Conservation (phyloP, 805 yeast species). For the Priceomyces medius region DNA sequence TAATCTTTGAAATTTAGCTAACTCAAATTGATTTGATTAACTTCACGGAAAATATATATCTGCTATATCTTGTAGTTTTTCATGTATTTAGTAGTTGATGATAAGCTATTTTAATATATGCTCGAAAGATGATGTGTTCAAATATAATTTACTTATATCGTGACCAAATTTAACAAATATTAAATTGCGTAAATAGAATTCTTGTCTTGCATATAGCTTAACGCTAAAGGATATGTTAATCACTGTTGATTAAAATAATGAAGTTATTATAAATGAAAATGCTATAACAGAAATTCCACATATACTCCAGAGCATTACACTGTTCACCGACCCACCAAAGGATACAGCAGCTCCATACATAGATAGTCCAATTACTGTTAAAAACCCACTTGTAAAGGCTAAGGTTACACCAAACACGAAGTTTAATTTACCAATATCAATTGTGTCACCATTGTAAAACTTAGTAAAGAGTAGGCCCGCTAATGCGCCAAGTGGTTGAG, state of each 20-base stretch:
- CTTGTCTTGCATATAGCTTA: too few relatives aligned
- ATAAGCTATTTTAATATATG: background rate
- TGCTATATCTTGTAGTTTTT: conserved; percentile 6
- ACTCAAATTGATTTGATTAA: too few relatives aligned
- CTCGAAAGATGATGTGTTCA: background rate
- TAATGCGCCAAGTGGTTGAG: conserved; percentile 89
- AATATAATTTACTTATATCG: too few relatives aligned
- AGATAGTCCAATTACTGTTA: conserved; percentile 76
- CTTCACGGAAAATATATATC: background rate
- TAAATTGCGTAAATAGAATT: too few relatives aligned
- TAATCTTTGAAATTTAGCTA: too few relatives aligned
- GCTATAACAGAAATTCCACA: conserved; percentile 60
- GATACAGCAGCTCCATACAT: conserved; percentile 83
- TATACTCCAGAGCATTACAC: conserved; percentile 58
- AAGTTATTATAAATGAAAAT: conserved; percentile 24
- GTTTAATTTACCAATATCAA: conserved; percentile 33
- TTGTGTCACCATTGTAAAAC: conserved; percentile 24
- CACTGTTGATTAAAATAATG: background rate
- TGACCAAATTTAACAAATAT: too few relatives aligned
- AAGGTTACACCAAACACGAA: conserved; percentile 62
- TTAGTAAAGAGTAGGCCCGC: conserved; percentile 54
- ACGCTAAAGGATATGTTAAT: too few relatives aligned
- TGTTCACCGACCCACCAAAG: conserved; percentile 70
- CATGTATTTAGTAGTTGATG: conserved; percentile 3
- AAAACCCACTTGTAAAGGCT: conserved; percentile 78